Evolutionary conservation across 2,329 filamentous ascomycete genomes (phyloP).

Genomic region (Botrytis fabae): DNA sequence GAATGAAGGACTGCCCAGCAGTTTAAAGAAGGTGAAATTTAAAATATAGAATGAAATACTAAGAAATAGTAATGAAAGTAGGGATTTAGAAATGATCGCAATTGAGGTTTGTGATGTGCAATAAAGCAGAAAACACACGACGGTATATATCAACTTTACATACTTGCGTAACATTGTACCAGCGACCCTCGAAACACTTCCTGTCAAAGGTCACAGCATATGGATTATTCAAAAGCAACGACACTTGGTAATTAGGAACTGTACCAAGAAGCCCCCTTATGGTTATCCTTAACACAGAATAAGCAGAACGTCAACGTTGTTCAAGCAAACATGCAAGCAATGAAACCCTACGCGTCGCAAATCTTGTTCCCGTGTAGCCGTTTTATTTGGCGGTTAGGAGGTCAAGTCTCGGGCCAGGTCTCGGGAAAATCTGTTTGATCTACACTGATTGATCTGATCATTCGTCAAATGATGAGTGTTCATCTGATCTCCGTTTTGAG

Average conservation of each 20-base stretch:
- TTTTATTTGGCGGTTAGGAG: slow-evolving; percentile 11
- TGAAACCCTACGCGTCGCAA: slow-evolving; percentile 21
- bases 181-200: not conserved
- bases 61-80: not conserved
- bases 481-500: slow-evolving; percentile 12
- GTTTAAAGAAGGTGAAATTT: not conserved
- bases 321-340: not conserved
- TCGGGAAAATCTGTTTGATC: not conserved
- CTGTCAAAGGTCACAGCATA: slow-evolving; percentile 1
- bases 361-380: slow-evolving; percentile 3
- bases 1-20: slow-evolving; percentile 19
- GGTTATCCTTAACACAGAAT: not conserved
- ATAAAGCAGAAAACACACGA: not conserved
- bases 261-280: not conserved
- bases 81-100: not conserved
- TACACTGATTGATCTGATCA: not conserved
- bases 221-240: not conserved
- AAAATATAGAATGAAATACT: not conserved
- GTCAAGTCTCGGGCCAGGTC: not conserved
- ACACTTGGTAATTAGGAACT: not conserved
- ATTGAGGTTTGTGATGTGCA: not conserved
- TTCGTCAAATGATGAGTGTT: not conserved
- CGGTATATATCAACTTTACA: not conserved
- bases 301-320: not conserved
- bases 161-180: slow-evolving; percentile 8